These are phyloP conservation scores for Catunica adiposa DNA, from an alignment of 2,329 filamentous ascomycete species.

Conservation along the genomic window DNA sequence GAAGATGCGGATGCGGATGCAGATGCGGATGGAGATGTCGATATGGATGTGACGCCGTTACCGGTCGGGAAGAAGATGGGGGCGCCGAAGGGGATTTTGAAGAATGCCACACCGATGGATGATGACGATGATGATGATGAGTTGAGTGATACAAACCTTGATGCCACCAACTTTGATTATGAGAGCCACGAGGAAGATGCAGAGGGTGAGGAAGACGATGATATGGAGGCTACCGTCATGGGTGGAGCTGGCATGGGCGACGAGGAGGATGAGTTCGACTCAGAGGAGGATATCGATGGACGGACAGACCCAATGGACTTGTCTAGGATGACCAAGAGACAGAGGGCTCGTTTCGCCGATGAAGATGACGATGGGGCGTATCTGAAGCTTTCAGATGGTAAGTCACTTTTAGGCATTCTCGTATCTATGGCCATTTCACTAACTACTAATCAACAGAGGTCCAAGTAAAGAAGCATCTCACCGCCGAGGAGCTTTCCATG, in stretches of 20 bases:
- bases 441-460: conserved; percentile 32
- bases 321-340: conserved; percentile 44
- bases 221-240: conserved; percentile 17
- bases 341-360: conserved; percentile 42
- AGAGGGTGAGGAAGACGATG: conserved; percentile 29
- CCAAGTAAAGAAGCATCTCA: conserved; percentile 46
- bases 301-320: conserved; percentile 37
- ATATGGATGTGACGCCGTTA: conserved; percentile 26
- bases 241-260: conserved; percentile 20
- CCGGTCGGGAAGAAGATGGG: conserved; percentile 17
- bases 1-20: conserved; percentile 24
- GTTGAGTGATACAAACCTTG: conserved; percentile 38
- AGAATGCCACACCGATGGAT: conserved; percentile 17
- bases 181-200: conserved; percentile 34
- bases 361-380: conserved; percentile 29
- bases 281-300: conserved; percentile 26
- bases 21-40: conserved; percentile 23
- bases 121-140: conserved; percentile 38
- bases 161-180: conserved; percentile 24
- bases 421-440: too few species aligned
- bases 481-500: conserved; percentile 46
- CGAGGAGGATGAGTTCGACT: conserved; percentile 22
- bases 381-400: conserved; percentile 46
- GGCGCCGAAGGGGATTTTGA: conserved; percentile 15
- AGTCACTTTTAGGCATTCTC: conserved; percentile 16